These are phyloP conservation scores for Fragaria nilgerrensis DNA, from an alignment of 306 rosid species.

Conservation along the genomic window DNA sequence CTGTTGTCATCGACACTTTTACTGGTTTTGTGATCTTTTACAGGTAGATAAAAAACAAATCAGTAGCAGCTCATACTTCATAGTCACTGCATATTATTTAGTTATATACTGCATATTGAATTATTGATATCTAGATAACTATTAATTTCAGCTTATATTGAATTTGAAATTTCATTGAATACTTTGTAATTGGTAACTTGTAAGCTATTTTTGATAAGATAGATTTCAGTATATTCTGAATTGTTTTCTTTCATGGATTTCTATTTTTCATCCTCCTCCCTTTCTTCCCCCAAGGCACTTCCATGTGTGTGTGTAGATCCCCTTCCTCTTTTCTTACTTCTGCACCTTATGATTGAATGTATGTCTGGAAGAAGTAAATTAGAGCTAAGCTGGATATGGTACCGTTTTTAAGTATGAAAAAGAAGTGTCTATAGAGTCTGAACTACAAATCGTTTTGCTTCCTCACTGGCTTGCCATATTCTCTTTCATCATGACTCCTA, in stretches of 20 bases:
- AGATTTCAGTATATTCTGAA: background rate
- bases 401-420: background rate
- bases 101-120: background rate
- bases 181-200: background rate
- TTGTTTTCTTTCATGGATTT: too few species aligned
- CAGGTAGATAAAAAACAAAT: background rate
- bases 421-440: background rate
- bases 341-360: background rate
- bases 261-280: too few species aligned
- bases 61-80: background rate
- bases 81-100: background rate
- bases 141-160: background rate
- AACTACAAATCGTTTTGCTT: too few species aligned
- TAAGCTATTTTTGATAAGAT: background rate
- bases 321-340: background rate
- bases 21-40: background rate
- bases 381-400: background rate
- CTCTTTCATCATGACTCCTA: too few species aligned
- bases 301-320: background rate
- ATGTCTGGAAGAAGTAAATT: background rate
- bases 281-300: background rate
- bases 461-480: too few species aligned
- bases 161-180: background rate
- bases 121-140: background rate
- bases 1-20: background rate